Conservation (phyloP, 2,329 filamentous ascomycete genomes). For the Nigrospora sphaerica region DNA sequence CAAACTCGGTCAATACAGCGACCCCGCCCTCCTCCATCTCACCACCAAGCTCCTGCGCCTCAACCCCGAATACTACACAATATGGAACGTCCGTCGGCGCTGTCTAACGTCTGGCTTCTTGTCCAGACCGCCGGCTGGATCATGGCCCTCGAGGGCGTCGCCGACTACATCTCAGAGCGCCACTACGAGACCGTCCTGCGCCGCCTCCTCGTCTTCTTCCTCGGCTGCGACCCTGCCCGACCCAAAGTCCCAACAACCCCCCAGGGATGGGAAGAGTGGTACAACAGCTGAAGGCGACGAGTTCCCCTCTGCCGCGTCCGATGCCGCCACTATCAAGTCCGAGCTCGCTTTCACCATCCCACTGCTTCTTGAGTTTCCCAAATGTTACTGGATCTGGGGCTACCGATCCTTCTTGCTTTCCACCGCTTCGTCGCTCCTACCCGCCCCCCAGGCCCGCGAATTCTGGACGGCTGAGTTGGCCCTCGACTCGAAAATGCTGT, state of each 20-base stretch:
- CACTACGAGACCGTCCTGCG: slow-evolving; percentile 57
- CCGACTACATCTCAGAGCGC: slow-evolving; percentile 44
- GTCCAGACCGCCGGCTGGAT: slow-evolving; percentile 37
- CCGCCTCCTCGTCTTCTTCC: slow-evolving; percentile 47
- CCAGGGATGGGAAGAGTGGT: slow-evolving; percentile 45
- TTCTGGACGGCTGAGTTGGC: slow-evolving; percentile 83
- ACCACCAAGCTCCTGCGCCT: slow-evolving; percentile 66
- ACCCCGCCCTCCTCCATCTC: slow-evolving; percentile 53
- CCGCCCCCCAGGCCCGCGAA: slow-evolving; percentile 43
- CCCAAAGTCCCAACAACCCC: slow-evolving; percentile 38
- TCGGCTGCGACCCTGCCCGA: slow-evolving; percentile 43
- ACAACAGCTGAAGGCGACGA: slow-evolving; percentile 34
- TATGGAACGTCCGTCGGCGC: slow-evolving; percentile 82
- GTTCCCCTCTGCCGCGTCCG: slow-evolving; percentile 5
- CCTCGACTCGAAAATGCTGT: slow-evolving; percentile 82
- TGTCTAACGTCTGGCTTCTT: slow-evolving; percentile 55
- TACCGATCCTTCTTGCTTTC: slow-evolving; percentile 81
- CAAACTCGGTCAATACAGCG: slow-evolving; percentile 40
- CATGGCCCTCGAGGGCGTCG: slow-evolving; percentile 46
- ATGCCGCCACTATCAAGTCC: slow-evolving; percentile 51
- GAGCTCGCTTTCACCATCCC: slow-evolving; percentile 82
- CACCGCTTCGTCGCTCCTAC: slow-evolving; percentile 60
- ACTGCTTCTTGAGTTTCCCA: slow-evolving; percentile 77
- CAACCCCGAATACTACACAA: slow-evolving; percentile 85
- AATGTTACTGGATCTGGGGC: slow-evolving; percentile 99